A percentile compares a stretch with the other conserved stretches of the same genome.
Evolutionary conservation across 1,139 yeast genomes (phyloP).

Genomic region (Suhomyces maxii): DNA sequence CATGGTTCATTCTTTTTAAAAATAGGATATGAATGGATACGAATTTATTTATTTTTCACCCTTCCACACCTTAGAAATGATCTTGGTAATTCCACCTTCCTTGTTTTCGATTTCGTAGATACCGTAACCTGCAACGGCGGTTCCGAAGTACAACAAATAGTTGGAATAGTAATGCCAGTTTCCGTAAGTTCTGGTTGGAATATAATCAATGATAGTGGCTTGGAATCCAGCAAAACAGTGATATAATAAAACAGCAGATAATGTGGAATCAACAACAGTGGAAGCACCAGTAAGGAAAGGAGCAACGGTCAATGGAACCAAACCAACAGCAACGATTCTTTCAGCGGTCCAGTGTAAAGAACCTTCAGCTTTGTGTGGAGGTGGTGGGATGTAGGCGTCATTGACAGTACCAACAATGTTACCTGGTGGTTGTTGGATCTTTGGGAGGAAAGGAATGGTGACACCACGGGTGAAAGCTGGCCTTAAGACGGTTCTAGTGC

Average conservation of each 20-base stretch:
- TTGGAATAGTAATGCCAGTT: conserved; percentile 61
- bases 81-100: conserved; percentile 41
- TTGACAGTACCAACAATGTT: conserved; percentile 72
- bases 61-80: conserved; percentile 41
- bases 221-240: conserved; percentile 74
- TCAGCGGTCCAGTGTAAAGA: conserved; percentile 76
- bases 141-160: conserved; percentile 62
- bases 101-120: conserved; percentile 68
- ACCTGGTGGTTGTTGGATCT: conserved; percentile 77
- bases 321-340: conserved; percentile 54
- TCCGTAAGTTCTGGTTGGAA: conserved; percentile 74
- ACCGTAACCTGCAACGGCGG: conserved; percentile 64
- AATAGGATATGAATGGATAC: no score
- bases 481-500: conserved; percentile 14
- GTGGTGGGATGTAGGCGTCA: conserved; percentile 68
- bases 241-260: conserved; percentile 55
- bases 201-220: conserved; percentile 77
- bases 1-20: no score
- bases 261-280: conserved; percentile 54
- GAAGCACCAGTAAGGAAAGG: conserved; percentile 63
- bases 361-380: conserved; percentile 56
- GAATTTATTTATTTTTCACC: conserved; percentile 18
- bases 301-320: conserved; percentile 63
- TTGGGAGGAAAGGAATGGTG: conserved; percentile 18
- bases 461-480: conserved; percentile 24